phyloP scores from a whole-genome alignment of 2,329 filamentous ascomycete genomes.

The Ophiostoma ulmi region DNA sequence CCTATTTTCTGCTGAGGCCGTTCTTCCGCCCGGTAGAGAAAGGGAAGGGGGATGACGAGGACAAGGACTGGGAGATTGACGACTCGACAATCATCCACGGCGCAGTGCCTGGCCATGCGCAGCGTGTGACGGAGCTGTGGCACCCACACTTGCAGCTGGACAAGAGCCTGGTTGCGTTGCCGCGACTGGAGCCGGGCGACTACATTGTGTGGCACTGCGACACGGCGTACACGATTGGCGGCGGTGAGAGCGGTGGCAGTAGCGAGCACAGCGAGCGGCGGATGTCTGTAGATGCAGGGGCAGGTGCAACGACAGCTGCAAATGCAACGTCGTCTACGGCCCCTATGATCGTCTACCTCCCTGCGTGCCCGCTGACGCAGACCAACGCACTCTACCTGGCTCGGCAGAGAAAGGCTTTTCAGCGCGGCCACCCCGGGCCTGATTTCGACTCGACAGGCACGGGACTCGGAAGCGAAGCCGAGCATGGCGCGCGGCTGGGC shows the following conservation, averaged over 20 bases:
- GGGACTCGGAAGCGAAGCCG: constrained; percentile 48
- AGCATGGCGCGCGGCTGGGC: constrained; percentile 44
- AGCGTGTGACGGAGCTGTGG: constrained; percentile 54
- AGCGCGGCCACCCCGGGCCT: constrained; percentile 49
- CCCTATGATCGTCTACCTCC: constrained; percentile 52
- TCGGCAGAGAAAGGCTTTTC: constrained; percentile 53
- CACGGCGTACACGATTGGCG: constrained; percentile 52
- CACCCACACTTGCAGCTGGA: constrained; percentile 52
- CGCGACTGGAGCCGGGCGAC: constrained; percentile 50
- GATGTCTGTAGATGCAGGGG: background rate
- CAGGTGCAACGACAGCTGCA: background rate
- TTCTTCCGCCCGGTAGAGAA: constrained; percentile 40
- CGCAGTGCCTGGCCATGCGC: constrained; percentile 53
- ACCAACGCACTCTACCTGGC: constrained; percentile 54
- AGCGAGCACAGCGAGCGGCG: background rate
- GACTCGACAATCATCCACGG: constrained; percentile 54
- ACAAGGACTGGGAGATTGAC: constrained; percentile 43
- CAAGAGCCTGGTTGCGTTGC: constrained; percentile 51
- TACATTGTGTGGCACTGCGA: constrained; percentile 57
- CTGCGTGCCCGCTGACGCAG: constrained; percentile 52
- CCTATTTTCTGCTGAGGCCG: constrained; percentile 47
- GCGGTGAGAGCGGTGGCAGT: constrained; percentile 26
- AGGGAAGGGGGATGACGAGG: background rate
- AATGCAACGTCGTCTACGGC: constrained; percentile 30
- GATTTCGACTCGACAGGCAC: constrained; percentile 53